A percentile compares a stretch with the other conserved stretches of the same genome.
These are phyloP conservation scores for Sporisorium iseilematis-ciliati DNA, from an alignment of 1,284 basidiomycete species.

Conservation along the genomic window DNA sequence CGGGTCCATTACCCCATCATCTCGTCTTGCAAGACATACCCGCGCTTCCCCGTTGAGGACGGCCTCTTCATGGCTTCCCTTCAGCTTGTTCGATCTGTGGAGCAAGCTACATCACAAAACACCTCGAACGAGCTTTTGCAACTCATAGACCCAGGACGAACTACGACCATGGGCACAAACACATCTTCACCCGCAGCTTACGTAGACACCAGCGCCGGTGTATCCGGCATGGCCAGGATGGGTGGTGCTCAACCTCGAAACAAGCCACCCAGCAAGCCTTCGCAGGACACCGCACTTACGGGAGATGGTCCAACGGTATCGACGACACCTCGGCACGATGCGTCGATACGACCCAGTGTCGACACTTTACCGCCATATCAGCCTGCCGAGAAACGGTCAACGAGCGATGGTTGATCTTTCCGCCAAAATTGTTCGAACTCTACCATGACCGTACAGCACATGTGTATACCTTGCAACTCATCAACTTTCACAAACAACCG, in stretches of 20 bases:
- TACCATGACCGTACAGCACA: no score
- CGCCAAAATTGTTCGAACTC: neutral
- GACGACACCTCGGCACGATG: neutral
- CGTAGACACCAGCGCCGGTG: conserved; percentile 19
- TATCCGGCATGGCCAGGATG: conserved; percentile 36
- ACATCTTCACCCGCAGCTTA: conserved; percentile 38
- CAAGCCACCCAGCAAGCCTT: neutral
- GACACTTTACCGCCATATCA: conserved; percentile 33
- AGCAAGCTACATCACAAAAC: no score
- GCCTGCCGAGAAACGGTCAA: neutral
- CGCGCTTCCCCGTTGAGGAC: neutral
- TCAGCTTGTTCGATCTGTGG: no score
- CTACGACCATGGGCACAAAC: conserved; percentile 26
- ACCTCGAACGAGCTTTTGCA: no score
- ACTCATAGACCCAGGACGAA: no score
- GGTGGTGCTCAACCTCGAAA: conserved; percentile 40
- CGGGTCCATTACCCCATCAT: conserved; percentile 9
- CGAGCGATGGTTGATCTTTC: no score
- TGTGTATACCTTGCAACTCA: no score
- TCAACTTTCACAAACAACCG: conserved; percentile 1
- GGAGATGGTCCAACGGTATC: neutral
- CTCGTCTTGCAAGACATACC: neutral
- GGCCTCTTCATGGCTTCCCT: no score
- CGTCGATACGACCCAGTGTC: conserved; percentile 11
- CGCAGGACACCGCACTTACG: neutral